Percentiles rank a stretch among this genome's conserved stretches.
These are phyloP conservation scores for Lentinula raphanica DNA, from an alignment of 768 basidiomycete species.

Conservation along the genomic window DNA sequence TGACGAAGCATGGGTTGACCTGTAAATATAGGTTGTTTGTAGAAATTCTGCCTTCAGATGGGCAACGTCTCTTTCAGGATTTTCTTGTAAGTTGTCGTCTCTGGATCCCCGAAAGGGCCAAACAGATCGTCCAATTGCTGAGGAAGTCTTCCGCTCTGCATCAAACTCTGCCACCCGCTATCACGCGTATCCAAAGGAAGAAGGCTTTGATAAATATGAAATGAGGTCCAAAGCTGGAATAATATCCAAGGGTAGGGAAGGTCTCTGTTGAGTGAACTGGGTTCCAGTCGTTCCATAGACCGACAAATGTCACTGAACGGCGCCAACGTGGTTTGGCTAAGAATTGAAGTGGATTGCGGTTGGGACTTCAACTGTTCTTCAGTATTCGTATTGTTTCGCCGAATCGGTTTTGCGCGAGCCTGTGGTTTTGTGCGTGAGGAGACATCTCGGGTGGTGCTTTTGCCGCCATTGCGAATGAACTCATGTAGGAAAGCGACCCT, in stretches of 20 bases:
- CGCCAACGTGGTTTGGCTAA: constrained; percentile 20
- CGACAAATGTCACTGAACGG: constrained; percentile 24
- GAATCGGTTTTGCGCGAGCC: constrained; percentile 15
- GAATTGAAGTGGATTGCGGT: constrained; percentile 20
- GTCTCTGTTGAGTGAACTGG: constrained; percentile 9
- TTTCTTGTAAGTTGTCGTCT: constrained; percentile 15
- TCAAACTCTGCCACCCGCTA: constrained; percentile 22
- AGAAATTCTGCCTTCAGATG: background rate
- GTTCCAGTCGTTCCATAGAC: constrained; percentile 12
- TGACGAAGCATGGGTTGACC: too few species aligned
- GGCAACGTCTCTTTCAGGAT: constrained; percentile 16
- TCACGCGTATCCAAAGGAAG: constrained; percentile 22
- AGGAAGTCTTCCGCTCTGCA: constrained; percentile 21
- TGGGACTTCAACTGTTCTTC: constrained; percentile 14
- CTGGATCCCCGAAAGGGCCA: constrained; percentile 11
- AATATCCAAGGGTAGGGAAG: constrained; percentile 20
- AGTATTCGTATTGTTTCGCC: background rate
- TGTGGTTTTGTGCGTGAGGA: constrained; percentile 27
- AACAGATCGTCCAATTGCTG: constrained; percentile 22
- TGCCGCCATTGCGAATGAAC: constrained; percentile 24
- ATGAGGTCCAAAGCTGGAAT: constrained; percentile 29
- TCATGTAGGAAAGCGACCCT: constrained; percentile 37
- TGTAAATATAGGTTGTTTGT: constrained; percentile 26
- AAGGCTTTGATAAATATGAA: constrained; percentile 24
- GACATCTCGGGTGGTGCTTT: constrained; percentile 12